Percentiles rank a stretch among this genome's conserved stretches.
These are phyloP conservation scores for Panicum hallii DNA, from an alignment of 202 grass and related monocot species.

Conservation along the genomic window DNA sequence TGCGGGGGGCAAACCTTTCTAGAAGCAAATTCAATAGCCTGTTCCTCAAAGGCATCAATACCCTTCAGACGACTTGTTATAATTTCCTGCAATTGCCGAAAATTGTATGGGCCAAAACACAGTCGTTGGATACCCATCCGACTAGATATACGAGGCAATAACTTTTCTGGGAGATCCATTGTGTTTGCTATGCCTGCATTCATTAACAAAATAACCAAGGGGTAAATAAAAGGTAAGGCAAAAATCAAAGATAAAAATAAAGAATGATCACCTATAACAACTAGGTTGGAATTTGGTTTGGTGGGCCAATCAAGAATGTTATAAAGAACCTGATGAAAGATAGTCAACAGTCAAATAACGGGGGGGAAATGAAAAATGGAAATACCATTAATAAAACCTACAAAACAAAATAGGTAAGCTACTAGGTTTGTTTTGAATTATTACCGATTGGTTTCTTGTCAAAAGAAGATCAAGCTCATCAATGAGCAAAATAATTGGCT, in stretches of 20 bases:
- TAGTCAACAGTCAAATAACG: constrained; percentile 36
- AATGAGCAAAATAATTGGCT: constrained; percentile 95
- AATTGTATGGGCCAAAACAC: constrained; percentile 96
- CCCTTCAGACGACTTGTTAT: constrained; percentile 88
- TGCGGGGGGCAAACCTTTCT: constrained; percentile 67
- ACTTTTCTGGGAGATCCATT: constrained; percentile 97
- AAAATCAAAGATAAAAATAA: constrained; percentile 33
- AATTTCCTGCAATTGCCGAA: constrained; percentile 87
- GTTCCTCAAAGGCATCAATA: constrained; percentile 90
- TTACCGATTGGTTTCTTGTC: constrained; percentile 98
- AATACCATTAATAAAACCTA: constrained; percentile 22
- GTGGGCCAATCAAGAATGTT: constrained; percentile 99
- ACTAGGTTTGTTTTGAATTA: constrained; percentile 23
- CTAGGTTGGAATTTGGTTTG: constrained; percentile 82
- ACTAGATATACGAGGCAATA: constrained; percentile 94
- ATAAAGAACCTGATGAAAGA: constrained; percentile 82
- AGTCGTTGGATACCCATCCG: constrained; percentile 96
- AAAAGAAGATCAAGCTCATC: constrained; percentile 99
- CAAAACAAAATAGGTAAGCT: background rate
- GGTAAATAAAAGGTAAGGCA: constrained; percentile 42
- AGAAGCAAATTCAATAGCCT: constrained; percentile 97
- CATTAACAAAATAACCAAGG: constrained; percentile 43
- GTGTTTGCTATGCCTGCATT: constrained; percentile 94
- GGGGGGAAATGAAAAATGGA: background rate
- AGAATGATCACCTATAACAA: constrained; percentile 81